These are phyloP conservation scores for Aspergillus brasiliensis DNA, from an alignment of 2,329 filamentous ascomycete species.

Conservation along the genomic window DNA sequence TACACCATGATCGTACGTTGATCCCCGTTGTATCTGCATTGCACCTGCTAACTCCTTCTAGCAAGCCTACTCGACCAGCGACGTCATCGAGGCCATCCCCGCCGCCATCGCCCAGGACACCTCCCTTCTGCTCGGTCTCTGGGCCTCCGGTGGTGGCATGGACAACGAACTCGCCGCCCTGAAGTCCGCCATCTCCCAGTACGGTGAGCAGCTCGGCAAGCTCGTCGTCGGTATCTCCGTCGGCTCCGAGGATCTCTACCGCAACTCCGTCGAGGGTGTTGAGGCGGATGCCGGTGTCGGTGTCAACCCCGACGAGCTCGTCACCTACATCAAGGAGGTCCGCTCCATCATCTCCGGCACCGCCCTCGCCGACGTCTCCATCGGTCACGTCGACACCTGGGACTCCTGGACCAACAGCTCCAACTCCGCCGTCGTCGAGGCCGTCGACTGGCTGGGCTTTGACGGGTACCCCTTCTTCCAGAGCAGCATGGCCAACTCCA, in stretches of 20 bases:
- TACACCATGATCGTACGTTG: conserved; percentile 63
- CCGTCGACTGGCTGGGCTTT: conserved; percentile 77
- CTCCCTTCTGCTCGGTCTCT: conserved; percentile 77
- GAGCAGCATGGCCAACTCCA: conserved; percentile 65
- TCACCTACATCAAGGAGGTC: conserved; percentile 70
- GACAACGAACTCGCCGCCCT: conserved; percentile 75
- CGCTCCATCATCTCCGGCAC: conserved; percentile 66
- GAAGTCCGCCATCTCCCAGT: conserved; percentile 66
- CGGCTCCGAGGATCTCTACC: conserved; percentile 85
- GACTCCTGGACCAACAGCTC: conserved; percentile 73
- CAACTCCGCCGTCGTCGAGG: conserved; percentile 70
- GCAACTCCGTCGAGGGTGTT: conserved; percentile 70
- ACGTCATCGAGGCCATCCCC: conserved; percentile 71
- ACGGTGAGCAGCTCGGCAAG: conserved; percentile 62
- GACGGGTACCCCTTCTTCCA: conserved; percentile 87
- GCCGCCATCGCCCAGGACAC: conserved; percentile 82
- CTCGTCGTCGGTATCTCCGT: conserved; percentile 78
- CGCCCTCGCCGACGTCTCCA: conserved; percentile 51
- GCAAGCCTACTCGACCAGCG: conserved; percentile 59
- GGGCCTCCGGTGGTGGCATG: conserved; percentile 74
- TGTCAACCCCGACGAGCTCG: conserved; percentile 62
- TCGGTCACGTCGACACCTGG: conserved; percentile 92
- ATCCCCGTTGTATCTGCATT: not conserved
- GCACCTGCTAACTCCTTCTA: conserved; percentile 12
- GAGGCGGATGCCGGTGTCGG: conserved; percentile 65